phyloP scores from a whole-genome alignment of 768 basidiomycete genomes.

The Mycena vulgaris region DNA sequence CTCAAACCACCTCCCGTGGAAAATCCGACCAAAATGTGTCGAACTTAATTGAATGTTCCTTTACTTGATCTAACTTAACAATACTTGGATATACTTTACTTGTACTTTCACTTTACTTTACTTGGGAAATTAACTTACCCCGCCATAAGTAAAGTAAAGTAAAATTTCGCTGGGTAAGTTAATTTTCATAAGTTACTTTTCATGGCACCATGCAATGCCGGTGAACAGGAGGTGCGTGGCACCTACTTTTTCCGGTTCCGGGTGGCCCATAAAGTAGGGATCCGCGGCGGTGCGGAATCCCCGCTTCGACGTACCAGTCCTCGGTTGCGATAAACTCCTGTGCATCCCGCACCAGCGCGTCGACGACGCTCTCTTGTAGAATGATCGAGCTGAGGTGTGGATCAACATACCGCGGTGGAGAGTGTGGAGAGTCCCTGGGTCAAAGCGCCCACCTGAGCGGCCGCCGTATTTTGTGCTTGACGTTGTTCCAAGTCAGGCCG shows the following conservation, averaged over 20 bases:
- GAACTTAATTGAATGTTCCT: no score
- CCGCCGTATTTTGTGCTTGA: conserved; percentile 46
- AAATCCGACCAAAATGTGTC: no score
- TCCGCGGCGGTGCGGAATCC: conserved; percentile 55
- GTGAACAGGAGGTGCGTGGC: not conserved
- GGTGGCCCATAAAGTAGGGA: conserved; percentile 54
- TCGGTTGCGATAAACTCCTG: conserved; percentile 51
- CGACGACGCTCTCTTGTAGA: conserved; percentile 47
- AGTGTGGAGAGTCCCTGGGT: no score
- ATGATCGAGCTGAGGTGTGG: conserved; percentile 44
- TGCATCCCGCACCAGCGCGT: conserved; percentile 48
- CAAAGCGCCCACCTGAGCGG: conserved; percentile 41
- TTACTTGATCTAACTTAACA: no score
- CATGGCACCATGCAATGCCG: no score
- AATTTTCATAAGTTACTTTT: no score
- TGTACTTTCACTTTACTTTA: no score
- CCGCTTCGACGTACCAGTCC: conserved; percentile 52
- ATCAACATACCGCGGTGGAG: not conserved
- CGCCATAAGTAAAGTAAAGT: no score
- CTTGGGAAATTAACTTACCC: no score
- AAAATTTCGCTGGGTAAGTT: no score
- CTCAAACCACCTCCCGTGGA: no score
- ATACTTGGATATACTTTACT: no score
- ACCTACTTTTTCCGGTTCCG: conserved; percentile 52
- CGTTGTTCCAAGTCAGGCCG: conserved; percentile 31